Conservation (phyloP, 2,329 filamentous ascomycete genomes). For the Cladophialophora carrionii region DNA sequence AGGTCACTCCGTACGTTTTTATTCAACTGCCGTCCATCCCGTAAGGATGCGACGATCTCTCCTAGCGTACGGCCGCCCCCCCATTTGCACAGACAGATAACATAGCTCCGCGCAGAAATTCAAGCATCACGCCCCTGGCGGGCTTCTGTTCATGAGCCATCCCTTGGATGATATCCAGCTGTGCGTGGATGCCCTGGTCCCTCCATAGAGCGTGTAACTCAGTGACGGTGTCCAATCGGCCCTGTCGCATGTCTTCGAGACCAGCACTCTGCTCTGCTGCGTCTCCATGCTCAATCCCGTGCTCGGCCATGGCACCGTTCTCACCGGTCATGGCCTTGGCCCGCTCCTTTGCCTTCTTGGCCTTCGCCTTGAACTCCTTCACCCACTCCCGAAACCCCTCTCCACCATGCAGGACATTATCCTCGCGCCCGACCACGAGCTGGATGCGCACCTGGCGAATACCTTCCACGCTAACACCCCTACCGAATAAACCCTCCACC, state of each 20-base stretch:
- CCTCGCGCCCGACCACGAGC: slow-evolving; percentile 10
- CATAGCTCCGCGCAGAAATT: neutral
- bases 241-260: slow-evolving; percentile 2
- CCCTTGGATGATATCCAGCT: neutral
- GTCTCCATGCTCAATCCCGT: neutral
- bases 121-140: neutral
- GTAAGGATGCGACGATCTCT: neutral
- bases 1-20: neutral
- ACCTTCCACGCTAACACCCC: neutral
- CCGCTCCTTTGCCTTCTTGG: neutral
- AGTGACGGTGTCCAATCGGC: neutral
- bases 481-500: neutral
- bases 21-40: neutral
- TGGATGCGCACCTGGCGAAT: slow-evolving; percentile 13
- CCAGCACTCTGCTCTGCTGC: neutral
- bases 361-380: slow-evolving; percentile 1
- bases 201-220: neutral
- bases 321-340: neutral
- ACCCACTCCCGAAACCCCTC: slow-evolving; percentile 17
- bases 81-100: neutral
- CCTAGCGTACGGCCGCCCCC: neutral
- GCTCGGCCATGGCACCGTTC: too few relatives aligned
- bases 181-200: neutral
- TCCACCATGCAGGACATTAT: slow-evolving; percentile 18
- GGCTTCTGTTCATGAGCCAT: neutral